These are phyloP conservation scores for Canavalia gladiata DNA, from an alignment of 306 rosid genomes.

Conservation along the genomic window DNA sequence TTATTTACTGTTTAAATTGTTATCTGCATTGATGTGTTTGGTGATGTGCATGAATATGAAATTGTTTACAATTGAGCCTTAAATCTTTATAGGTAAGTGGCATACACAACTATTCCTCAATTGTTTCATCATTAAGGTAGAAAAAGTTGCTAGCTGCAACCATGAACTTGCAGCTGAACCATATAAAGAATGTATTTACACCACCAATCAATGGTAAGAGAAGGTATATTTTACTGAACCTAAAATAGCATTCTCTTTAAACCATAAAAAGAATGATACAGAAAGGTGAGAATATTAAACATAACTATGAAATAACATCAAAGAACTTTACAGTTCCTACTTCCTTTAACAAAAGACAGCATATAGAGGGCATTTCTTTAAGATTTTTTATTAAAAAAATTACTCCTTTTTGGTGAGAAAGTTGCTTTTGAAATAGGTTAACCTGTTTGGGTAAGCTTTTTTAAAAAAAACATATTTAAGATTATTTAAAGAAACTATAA, in stretches of 20 bases:
- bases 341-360: not conserved
- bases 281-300: conserved; percentile 18
- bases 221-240: not conserved
- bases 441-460: too few relatives aligned
- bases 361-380: not conserved
- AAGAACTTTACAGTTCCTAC: conserved; percentile 19
- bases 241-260: conserved; percentile 33
- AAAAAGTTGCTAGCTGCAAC: conserved; percentile 12
- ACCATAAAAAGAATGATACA: conserved; percentile 1
- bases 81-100: not conserved
- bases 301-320: conserved; percentile 24
- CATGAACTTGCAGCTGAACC: conserved; percentile 28
- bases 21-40: conserved; percentile 11
- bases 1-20: conserved; percentile 35
- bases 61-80: not conserved
- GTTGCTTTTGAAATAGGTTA: too few relatives aligned
- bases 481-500: not conserved
- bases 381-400: too few relatives aligned
- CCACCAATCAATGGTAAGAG: conserved; percentile 6
- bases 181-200: not conserved
- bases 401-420: too few relatives aligned
- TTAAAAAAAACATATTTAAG: too few relatives aligned
- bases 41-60: not conserved
- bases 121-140: not conserved
- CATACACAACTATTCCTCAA: not conserved